Evolutionary conservation across 768 basidiomycete genomes (phyloP).

Genomic region (Termitomyces sp.): DNA sequence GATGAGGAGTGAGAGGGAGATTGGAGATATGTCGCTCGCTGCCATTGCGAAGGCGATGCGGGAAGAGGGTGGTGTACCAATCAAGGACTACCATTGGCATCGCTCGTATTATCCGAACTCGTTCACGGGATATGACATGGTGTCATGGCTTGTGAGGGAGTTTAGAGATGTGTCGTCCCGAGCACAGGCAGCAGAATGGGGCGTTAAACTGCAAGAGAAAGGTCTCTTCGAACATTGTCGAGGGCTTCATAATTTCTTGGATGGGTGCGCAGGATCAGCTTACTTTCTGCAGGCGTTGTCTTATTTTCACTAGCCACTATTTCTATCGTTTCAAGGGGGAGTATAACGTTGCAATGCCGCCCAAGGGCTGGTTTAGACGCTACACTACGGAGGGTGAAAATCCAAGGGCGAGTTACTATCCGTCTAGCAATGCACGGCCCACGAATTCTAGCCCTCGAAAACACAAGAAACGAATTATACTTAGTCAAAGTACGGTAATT

Average conservation of each 20-base stretch:
- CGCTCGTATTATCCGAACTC: slow-evolving; percentile 67
- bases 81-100: slow-evolving; percentile 87
- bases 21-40: slow-evolving; percentile 58
- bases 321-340: slow-evolving; percentile 84
- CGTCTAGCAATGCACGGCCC: slow-evolving; percentile 32
- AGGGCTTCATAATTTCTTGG: slow-evolving; percentile 77
- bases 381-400: slow-evolving; percentile 41
- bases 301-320: slow-evolving; percentile 59
- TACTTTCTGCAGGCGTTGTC: not conserved
- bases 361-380: slow-evolving; percentile 70
- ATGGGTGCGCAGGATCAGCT: slow-evolving; percentile 57
- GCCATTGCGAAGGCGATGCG: slow-evolving; percentile 82
- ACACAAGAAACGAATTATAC: slow-evolving; percentile 57
- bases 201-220: slow-evolving; percentile 69
- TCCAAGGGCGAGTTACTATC: slow-evolving; percentile 30
- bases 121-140: slow-evolving; percentile 87
- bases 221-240: slow-evolving; percentile 86
- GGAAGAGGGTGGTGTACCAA: slow-evolving; percentile 78
- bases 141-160: slow-evolving; percentile 89
- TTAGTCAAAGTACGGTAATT: slow-evolving; percentile 90
- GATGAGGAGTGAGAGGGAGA: slow-evolving; percentile 73
- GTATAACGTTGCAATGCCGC: slow-evolving; percentile 67
- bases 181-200: slow-evolving; percentile 79
- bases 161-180: slow-evolving; percentile 86
- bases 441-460: slow-evolving; percentile 40